A percentile compares a stretch with the other conserved stretches of the same genome.
phyloP scores from a whole-genome alignment of 108 stramenopile species.

The Stephanodiscus minutulus region DNA sequence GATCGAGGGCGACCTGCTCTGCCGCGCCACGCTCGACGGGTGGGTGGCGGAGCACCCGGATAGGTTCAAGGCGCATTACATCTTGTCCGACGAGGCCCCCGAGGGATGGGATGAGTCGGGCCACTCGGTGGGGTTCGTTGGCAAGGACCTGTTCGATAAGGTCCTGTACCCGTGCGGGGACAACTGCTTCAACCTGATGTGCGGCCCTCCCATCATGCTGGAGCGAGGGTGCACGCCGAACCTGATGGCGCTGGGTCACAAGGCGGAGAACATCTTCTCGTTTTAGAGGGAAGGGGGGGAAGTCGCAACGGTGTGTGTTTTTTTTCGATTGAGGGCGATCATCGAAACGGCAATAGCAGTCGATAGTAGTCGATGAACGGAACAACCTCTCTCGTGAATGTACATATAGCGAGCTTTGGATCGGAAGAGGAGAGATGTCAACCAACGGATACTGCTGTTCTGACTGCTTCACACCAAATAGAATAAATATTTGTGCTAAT shows the following conservation, averaged over 20 bases:
- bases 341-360: no score
- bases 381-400: no score
- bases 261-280: constrained; percentile 64
- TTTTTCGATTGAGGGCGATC: no score
- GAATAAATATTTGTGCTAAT: no score
- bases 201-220: constrained; percentile 98
- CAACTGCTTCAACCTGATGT: constrained; percentile 90
- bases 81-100: constrained; percentile 77
- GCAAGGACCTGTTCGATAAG: constrained; percentile 73
- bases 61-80: constrained; percentile 94
- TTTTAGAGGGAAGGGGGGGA: constrained; percentile 70
- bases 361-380: no score
- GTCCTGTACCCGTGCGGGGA: constrained; percentile 71
- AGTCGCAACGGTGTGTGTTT: no score
- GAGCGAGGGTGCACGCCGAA: constrained; percentile 87
- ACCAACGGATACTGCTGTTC: no score
- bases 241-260: constrained; percentile 68
- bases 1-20: constrained; percentile 93
- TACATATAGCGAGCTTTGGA: no score
- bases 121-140: constrained; percentile 90
- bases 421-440: no score
- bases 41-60: constrained; percentile 79
- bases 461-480: no score
- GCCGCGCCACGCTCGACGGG: constrained; percentile 88
- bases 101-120: constrained; percentile 65